A percentile compares a stretch with the other conserved stretches of the same genome.
Conservation (phyloP, 2,329 filamentous ascomycete genomes). For the Ophiostoma triangulosporum region DNA sequence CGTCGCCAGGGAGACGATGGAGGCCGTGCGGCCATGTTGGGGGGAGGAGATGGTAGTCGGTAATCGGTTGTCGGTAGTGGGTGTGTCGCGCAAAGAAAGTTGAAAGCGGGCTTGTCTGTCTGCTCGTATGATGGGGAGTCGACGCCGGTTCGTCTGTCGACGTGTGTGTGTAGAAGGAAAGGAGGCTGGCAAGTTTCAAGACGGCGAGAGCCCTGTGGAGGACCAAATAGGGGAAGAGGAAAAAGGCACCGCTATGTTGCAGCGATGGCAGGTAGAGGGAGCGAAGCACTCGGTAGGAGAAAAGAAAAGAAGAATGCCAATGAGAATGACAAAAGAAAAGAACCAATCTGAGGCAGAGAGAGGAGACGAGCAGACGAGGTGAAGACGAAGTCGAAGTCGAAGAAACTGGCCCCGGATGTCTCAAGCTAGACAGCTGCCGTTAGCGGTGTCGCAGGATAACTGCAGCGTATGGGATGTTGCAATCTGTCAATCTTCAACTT, state of each 20-base stretch:
- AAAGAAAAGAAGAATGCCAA: neutral
- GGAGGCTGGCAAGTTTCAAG: neutral
- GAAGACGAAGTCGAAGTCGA: too few species aligned
- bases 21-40: conserved; percentile 5
- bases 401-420: neutral
- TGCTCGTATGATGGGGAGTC: neutral
- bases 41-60: neutral
- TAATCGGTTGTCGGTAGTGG: neutral
- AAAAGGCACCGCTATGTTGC: neutral
- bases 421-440: neutral
- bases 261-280: neutral
- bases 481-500: neutral
- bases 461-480: neutral
- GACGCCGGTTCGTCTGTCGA: neutral
- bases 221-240: conserved; percentile 1
- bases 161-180: neutral
- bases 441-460: neutral
- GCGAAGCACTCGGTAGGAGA: neutral
- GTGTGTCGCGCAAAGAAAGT: neutral
- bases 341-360: neutral
- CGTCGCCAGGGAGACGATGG: conserved; percentile 15
- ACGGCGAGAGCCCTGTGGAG: conserved; percentile 1
- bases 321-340: neutral
- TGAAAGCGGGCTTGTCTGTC: neutral
- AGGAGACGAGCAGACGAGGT: neutral